These are phyloP conservation scores for Suillus occidentalis DNA, from an alignment of 768 basidiomycete species.

Conservation along the genomic window DNA sequence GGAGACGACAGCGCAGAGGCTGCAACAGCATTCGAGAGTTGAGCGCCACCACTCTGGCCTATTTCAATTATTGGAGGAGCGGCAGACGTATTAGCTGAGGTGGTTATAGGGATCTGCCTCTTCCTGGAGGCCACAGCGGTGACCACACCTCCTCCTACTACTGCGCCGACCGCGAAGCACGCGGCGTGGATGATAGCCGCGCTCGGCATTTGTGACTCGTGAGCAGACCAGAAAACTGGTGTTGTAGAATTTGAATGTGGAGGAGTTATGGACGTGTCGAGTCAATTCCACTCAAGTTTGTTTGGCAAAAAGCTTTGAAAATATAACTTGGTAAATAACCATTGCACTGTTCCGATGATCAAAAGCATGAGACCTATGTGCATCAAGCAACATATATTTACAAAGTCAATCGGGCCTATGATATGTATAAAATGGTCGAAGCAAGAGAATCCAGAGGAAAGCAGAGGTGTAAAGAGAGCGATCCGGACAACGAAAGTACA, in stretches of 20 bases:
- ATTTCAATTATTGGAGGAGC: conserved; percentile 45
- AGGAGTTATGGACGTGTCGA: neutral
- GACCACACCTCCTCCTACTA: conserved; percentile 76
- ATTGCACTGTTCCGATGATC: neutral
- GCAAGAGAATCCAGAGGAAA: conserved; percentile 11
- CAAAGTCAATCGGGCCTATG: conserved; percentile 22
- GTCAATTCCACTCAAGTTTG: neutral
- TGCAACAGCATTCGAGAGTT: conserved; percentile 35
- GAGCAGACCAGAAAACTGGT: neutral
- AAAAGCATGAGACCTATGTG: conserved; percentile 11
- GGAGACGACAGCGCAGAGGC: conserved; percentile 26
- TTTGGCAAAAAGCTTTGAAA: conserved; percentile 8
- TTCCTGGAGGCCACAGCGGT: conserved; percentile 43
- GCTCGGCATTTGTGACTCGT: conserved; percentile 46
- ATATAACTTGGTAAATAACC: neutral
- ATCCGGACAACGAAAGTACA: conserved; percentile 7
- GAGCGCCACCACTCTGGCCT: conserved; percentile 44
- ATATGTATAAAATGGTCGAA: conserved; percentile 20
- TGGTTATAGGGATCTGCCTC: conserved; percentile 17
- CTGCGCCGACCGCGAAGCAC: conserved; percentile 80
- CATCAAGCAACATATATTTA: conserved; percentile 27
- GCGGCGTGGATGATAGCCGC: conserved; percentile 58
- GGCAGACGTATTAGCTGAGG: conserved; percentile 16
- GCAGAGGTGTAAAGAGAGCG: conserved; percentile 15
- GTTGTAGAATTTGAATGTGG: neutral